phyloP scores from a whole-genome alignment of 257 asterid genomes.

The Capsicum rhomboideum region DNA sequence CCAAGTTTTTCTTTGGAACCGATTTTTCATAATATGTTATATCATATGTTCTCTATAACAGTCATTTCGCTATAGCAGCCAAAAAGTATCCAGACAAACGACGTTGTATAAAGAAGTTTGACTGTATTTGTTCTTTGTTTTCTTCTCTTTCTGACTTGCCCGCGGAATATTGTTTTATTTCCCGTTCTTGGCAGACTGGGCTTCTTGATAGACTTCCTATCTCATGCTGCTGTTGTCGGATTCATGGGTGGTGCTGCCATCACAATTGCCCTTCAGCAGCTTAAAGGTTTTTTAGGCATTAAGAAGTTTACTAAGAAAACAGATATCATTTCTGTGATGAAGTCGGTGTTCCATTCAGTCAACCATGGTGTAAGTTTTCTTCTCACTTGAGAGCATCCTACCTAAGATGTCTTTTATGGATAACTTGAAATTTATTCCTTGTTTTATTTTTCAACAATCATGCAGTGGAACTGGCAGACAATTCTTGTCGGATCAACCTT shows the following conservation, averaged over 20 bases:
- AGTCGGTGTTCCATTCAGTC: constrained; percentile 37
- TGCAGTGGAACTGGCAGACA: constrained; percentile 82
- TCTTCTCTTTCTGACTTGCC: not conserved
- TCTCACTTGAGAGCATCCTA: not conserved
- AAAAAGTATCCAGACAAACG: not conserved
- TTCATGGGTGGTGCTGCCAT: constrained; percentile 97
- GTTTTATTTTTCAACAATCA: not conserved
- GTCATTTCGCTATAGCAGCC: not conserved
- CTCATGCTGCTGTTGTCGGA: constrained; percentile 95
- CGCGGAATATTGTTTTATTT: not conserved
- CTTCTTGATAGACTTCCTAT: constrained; percentile 79
- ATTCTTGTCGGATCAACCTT: constrained; percentile 58
- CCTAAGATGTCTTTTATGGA: not conserved
- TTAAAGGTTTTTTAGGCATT: constrained; percentile 79
- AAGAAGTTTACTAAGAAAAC: constrained; percentile 57
- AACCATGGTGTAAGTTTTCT: constrained; percentile 37
- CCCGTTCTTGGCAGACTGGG: constrained; percentile 52
- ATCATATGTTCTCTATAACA: not conserved
- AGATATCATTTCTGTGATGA: constrained; percentile 68
- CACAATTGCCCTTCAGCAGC: constrained; percentile 87
- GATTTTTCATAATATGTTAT: not conserved
- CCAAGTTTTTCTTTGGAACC: not conserved
- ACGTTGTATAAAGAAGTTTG: not conserved
- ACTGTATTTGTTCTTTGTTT: not conserved
- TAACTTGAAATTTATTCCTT: not conserved